Percentiles rank a stretch among this genome's conserved stretches.
These are phyloP conservation scores for Xanthoconium purpureum DNA, from an alignment of 768 basidiomycete genomes.

Conservation along the genomic window DNA sequence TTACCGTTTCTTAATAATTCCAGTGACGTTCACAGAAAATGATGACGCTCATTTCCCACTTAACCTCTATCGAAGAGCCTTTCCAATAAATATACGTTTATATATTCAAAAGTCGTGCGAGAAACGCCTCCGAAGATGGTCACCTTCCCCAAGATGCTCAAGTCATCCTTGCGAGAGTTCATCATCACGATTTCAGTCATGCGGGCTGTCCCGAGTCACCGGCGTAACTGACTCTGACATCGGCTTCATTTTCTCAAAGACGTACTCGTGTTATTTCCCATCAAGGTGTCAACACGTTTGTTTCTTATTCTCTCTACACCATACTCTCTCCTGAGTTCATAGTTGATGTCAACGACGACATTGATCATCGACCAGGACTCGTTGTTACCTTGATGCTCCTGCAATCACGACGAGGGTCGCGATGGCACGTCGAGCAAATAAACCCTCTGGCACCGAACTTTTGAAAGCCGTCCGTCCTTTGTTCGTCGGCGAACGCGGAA, in stretches of 20 bases:
- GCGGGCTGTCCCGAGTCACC: background rate
- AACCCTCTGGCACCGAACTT: background rate
- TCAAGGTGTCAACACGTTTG: background rate
- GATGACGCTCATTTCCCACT: background rate
- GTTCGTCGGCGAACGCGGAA: conserved; percentile 4
- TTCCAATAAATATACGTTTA: conserved; percentile 1
- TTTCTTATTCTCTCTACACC: background rate
- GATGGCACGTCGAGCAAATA: background rate
- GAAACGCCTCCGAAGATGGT: background rate
- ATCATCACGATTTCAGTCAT: background rate
- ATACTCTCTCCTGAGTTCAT: background rate
- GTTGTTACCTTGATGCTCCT: background rate
- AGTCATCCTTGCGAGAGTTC: background rate
- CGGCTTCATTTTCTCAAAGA: background rate
- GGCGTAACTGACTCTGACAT: background rate
- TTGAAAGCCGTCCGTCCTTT: background rate
- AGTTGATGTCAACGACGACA: background rate
- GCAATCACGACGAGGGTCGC: background rate
- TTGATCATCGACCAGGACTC: background rate
- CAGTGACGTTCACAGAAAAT: background rate
- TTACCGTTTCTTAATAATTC: background rate
- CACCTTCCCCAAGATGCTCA: background rate
- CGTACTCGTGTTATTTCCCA: conserved; percentile 11
- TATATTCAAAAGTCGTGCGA: background rate
- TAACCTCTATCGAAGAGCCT: background rate